Evolutionary conservation across 163 green algal species (phyloP), one percentile per base, ranked within the genome.

Genomic region (Scenedesmus sp.): DNA sequence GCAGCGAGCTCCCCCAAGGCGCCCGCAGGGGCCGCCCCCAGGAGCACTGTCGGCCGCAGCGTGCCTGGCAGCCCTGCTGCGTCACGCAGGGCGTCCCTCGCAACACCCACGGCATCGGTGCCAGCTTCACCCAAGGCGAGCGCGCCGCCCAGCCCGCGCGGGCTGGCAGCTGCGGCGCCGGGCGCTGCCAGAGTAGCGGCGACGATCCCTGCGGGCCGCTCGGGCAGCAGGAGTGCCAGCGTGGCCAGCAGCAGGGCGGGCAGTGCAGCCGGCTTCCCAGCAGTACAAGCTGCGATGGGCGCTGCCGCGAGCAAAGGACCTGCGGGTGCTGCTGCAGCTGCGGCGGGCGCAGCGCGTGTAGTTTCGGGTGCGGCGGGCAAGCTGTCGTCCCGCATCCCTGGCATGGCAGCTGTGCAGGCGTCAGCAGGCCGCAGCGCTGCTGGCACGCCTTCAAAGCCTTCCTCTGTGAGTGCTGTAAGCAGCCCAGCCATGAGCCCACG

Each of bases 341-440:
- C 79, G 15, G 79, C 44, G n/a, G 42, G 24, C 42, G 46, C 26
- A 56, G 82, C 35, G 12, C 35, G 35, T 33, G 35, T n/a, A n/a
- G 72, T n/a, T 12, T 35, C 35, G 15, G 81, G 49, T 51, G 46
- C 26, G 44, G 81, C 44, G 20, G 49, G 44, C 59, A 70, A 15
- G 65, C 65, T 76, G n/a, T 86, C 82, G 2, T 87, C 82, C 12
- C 82, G 82, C 51, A 87, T 87, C 30, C 82, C 82, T 78, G 82
- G n/a, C 15, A 26, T 78, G 30, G 82, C 82, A 51, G 51, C 26
- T 42, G 53, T n/a, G 2, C 59, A 49, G 26, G 43, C 43, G 2
- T 49, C 42, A 42, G 79, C 65, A 16, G 40, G 65, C 65, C 37
- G 65, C 65, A 76, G 65, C 7, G 65, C 37, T 49, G 43, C 76